Evolutionary conservation across 345 rosid genomes (phyloP).

Genomic region (Lepidium africanum): DNA sequence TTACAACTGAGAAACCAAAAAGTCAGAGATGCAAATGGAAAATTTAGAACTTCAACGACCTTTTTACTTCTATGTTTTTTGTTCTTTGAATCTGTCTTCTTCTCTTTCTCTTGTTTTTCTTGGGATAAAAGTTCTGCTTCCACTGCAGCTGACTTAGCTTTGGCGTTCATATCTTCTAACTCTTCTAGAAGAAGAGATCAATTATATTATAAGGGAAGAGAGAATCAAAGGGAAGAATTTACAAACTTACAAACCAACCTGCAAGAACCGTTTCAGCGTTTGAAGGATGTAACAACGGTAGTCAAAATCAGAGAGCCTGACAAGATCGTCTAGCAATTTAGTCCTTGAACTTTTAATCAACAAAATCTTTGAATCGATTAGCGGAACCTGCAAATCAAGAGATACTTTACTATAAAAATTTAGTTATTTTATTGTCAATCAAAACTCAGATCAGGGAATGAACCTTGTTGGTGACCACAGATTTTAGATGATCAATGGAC

Average conservation of each 20-base stretch:
- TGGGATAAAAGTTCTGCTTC: neutral
- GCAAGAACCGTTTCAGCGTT: neutral
- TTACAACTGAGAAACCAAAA: neutral
- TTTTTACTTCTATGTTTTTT: neutral
- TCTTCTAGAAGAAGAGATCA: neutral
- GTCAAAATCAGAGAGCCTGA: neutral
- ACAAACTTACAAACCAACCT: neutral
- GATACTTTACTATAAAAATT: neutral
- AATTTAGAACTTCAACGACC: neutral
- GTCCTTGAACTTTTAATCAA: neutral
- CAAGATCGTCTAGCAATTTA: neutral
- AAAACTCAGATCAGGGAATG: neutral
- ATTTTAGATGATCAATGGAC: neutral
- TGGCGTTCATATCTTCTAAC: neutral
- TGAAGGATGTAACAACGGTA: neutral
- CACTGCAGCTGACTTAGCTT: neutral
- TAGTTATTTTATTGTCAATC: neutral
- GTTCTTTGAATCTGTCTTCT: neutral
- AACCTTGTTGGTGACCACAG: neutral
- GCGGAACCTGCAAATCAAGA: neutral
- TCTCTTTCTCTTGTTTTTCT: neutral
- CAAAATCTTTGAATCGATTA: conserved; percentile 14
- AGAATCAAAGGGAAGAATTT: neutral
- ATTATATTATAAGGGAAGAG: neutral
- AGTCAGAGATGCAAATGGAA: neutral